Evolutionary conservation across 352 stramenopile species (phyloP).

Genomic region (Thraustotheca clavata): DNA sequence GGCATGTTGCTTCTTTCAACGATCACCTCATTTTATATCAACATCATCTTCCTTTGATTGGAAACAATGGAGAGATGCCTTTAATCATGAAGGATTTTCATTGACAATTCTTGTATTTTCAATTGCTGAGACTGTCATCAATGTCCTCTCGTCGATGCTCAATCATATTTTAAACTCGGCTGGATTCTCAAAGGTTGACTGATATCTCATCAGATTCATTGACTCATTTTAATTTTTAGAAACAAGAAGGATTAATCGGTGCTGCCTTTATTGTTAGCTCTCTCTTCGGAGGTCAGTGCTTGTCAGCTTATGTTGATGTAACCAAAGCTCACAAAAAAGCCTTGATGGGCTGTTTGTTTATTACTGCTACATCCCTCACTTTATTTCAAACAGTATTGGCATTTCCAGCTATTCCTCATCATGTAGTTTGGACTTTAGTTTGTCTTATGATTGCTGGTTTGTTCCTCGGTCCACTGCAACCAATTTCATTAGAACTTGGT

Average conservation of each 20-base stretch:
- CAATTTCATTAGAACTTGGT: conserved; percentile 50
- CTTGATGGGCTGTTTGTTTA: conserved; percentile 41
- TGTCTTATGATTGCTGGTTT: conserved; percentile 40
- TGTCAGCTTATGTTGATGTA: conserved; percentile 55
- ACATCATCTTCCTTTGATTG: conserved; percentile 39
- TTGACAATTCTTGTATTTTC: conserved; percentile 55
- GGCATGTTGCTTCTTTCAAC: conserved; percentile 1
- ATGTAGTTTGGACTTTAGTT: conserved; percentile 34
- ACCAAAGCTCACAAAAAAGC: conserved; percentile 49
- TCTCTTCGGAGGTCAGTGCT: conserved; percentile 54
- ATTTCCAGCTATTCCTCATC: background rate
- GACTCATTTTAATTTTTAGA: background rate
- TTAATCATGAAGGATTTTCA: conserved; percentile 51
- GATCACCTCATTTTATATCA: conserved; percentile 2
- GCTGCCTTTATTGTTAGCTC: conserved; percentile 63
- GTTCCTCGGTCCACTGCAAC: conserved; percentile 54
- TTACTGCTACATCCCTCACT: conserved; percentile 35
- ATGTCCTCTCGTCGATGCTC: conserved; percentile 59
- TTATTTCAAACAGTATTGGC: conserved; percentile 36
- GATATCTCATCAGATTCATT: background rate
- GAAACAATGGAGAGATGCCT: conserved; percentile 55
- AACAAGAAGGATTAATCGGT: conserved; percentile 53
- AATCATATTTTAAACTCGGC: conserved; percentile 57
- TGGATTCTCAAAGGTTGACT: conserved; percentile 39
- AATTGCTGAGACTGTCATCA: conserved; percentile 55